These are phyloP conservation scores for Ceratocystis eucalypticola DNA, from an alignment of 2,329 filamentous ascomycete species.

Conservation along the genomic window DNA sequence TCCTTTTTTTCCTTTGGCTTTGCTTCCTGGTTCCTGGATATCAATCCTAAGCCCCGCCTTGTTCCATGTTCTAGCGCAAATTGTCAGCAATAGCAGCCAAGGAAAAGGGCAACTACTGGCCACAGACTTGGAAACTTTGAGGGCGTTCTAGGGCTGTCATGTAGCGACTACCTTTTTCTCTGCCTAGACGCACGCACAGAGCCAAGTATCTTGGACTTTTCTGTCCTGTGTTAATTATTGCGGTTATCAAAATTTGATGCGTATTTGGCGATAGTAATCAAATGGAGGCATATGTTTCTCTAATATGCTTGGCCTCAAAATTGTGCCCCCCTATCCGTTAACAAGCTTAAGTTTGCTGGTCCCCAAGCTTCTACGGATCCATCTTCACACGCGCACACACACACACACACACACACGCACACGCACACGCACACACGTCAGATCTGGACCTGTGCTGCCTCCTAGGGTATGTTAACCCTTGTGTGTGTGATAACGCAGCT, in stretches of 20 bases:
- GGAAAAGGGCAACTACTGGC: neutral
- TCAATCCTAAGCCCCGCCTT: neutral
- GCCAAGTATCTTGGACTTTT: neutral
- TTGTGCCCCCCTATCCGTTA: neutral
- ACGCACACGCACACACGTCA: no score
- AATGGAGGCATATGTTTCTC: neutral
- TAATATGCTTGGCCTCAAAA: neutral
- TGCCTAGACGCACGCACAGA: neutral
- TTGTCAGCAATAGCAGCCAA: neutral
- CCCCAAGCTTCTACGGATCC: neutral
- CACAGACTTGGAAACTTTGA: neutral
- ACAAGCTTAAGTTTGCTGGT: neutral
- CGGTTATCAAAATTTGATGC: neutral
- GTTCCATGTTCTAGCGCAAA: slow-evolving; percentile 1
- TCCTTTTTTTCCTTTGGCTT: neutral
- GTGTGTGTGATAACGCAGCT: no score
- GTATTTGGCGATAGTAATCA: neutral
- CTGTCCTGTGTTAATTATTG: neutral
- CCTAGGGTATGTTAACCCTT: neutral
- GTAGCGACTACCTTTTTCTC: neutral
- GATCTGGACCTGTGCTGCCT: no score
- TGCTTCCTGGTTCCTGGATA: slow-evolving; percentile 1
- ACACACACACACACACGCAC: no score
- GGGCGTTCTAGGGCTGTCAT: neutral
- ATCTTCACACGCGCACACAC: neutral